phyloP scores from a whole-genome alignment of 768 basidiomycete genomes.

The Psilocybe azurescens region DNA sequence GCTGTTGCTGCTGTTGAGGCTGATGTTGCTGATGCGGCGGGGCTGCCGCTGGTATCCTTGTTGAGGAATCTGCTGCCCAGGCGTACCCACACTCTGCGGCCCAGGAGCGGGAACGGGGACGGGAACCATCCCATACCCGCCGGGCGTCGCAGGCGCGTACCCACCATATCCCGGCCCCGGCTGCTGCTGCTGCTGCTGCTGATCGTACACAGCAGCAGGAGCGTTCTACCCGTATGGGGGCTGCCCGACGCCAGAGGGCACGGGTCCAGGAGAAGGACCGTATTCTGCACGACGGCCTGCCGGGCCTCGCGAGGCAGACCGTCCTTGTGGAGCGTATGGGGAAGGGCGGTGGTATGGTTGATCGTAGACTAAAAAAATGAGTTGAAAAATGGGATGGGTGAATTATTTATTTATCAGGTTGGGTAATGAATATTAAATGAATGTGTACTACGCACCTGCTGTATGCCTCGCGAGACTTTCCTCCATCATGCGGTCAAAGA shows the following conservation, averaged over 20 bases:
- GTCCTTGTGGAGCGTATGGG: conserved; percentile 18
- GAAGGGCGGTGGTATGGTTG: conserved; percentile 35
- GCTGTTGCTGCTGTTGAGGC: conserved; percentile 6
- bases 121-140: no score
- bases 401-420: no score
- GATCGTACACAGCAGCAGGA: neutral
- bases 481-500: conserved; percentile 95
- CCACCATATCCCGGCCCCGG: neutral
- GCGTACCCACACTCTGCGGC: no score
- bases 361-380: conserved; percentile 55
- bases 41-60: no score
- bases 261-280: conserved; percentile 14
- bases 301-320: conserved; percentile 29
- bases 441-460: conserved; percentile 47
- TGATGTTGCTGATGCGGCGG: neutral
- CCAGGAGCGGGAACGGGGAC: no score
- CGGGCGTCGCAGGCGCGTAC: neutral
- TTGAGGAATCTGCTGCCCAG: neutral
- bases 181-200: neutral
- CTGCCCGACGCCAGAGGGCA: neutral
- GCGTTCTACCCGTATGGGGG: conserved; percentile 56
- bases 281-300: conserved; percentile 36
- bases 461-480: conserved; percentile 81
- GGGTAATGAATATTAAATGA: no score
- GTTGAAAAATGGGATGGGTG: no score